Evolutionary conservation across 345 rosid species (phyloP).

Genomic region (Lepidium aucheri): DNA sequence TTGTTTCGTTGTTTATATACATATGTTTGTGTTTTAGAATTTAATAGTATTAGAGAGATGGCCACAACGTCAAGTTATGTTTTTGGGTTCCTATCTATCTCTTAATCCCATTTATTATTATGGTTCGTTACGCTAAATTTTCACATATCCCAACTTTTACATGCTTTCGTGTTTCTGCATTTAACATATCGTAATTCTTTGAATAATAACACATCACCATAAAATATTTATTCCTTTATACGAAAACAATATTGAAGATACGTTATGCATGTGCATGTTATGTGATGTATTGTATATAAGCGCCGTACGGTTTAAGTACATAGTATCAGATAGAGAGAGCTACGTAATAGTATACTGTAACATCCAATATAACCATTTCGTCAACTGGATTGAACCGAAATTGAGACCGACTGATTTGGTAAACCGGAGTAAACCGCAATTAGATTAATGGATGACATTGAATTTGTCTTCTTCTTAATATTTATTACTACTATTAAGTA

Average conservation of each 20-base stretch:
- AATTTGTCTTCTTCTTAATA: no score
- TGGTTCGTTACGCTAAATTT: slow-evolving; percentile 97
- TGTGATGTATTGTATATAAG: no score
- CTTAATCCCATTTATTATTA: slow-evolving; percentile 36
- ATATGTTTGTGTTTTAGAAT: background rate
- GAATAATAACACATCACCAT: background rate
- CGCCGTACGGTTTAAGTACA: no score
- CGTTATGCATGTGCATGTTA: slow-evolving; percentile 24
- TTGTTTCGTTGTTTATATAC: no score
- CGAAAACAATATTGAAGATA: background rate
- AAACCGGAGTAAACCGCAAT: no score
- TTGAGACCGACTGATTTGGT: no score
- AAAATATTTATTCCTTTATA: background rate
- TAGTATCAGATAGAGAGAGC: no score
- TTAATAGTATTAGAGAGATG: slow-evolving; percentile 14
- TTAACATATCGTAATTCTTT: background rate
- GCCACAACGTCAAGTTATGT: slow-evolving; percentile 65
- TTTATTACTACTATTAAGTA: no score
- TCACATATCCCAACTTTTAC: slow-evolving; percentile 61
- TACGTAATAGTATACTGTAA: no score
- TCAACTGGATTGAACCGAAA: no score
- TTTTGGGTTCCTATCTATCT: slow-evolving; percentile 14
- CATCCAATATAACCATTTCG: no score
- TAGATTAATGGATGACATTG: no score
- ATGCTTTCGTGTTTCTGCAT: background rate